phyloP scores from a whole-genome alignment of 1,284 basidiomycete species.

The Neolentinus lepideus region DNA sequence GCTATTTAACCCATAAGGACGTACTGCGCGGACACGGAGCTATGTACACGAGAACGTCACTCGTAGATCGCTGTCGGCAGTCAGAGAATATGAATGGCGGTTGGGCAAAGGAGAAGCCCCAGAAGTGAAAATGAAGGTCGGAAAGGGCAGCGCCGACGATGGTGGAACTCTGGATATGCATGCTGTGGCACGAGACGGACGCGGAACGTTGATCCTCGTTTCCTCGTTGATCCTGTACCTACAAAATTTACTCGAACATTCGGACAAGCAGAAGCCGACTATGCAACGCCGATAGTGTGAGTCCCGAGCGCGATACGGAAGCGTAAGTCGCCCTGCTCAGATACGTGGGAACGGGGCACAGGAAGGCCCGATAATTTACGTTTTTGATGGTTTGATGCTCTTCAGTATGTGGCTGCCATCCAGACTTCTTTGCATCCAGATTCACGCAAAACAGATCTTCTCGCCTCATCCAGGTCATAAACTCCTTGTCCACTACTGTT shows the following conservation, averaged over 20 bases:
- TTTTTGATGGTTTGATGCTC: not conserved
- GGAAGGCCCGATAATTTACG: not conserved
- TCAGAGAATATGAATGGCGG: no score
- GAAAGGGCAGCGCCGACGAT: no score
- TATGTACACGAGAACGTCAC: not conserved
- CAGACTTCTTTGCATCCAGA: not conserved
- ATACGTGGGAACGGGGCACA: not conserved
- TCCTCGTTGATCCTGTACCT: not conserved
- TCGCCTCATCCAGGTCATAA: not conserved
- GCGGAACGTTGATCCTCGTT: not conserved
- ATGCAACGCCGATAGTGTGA: no score
- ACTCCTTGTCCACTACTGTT: not conserved
- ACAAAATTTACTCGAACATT: not conserved
- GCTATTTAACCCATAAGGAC: not conserved
- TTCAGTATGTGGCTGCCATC: not conserved
- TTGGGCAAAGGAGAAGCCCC: no score
- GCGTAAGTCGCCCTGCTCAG: not conserved
- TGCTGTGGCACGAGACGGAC: not conserved
- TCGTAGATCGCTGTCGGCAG: no score
- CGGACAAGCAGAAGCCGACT: no score
- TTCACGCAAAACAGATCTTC: not conserved
- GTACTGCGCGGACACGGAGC: not conserved
- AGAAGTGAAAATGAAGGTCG: no score
- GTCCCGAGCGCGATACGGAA: not conserved
- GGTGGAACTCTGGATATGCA: no score